These are phyloP conservation scores for Teunomyces lycoperdinae DNA, from an alignment of 805 yeast genomes.

Conservation along the genomic window DNA sequence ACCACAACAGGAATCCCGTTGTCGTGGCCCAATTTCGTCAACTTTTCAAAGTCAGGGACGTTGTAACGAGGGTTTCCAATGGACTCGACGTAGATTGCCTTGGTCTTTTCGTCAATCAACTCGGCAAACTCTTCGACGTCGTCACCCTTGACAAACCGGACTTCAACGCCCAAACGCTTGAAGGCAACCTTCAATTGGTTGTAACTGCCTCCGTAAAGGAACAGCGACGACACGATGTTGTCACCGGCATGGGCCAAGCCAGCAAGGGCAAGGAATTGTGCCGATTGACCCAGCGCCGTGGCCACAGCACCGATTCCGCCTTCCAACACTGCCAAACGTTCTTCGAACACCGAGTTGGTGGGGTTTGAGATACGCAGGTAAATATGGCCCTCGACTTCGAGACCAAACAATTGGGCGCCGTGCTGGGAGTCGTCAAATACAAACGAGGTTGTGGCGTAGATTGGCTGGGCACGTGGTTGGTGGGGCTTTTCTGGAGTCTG, in stretches of 20 bases:
- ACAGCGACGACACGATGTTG: slow-evolving; percentile 83
- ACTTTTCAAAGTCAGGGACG: slow-evolving; percentile 83
- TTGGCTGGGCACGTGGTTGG: slow-evolving; percentile 87
- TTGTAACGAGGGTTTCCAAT: slow-evolving; percentile 93
- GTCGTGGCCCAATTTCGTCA: slow-evolving; percentile 75
- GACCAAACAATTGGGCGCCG: slow-evolving; percentile 87
- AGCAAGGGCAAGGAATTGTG: slow-evolving; percentile 80
- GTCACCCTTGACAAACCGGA: slow-evolving; percentile 84
- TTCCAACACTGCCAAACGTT: slow-evolving; percentile 89
- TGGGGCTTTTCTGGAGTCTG: slow-evolving; percentile 66
- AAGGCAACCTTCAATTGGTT: slow-evolving; percentile 92
- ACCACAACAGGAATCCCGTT: slow-evolving; percentile 88
- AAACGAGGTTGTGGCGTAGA: slow-evolving; percentile 87
- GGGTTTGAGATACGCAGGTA: slow-evolving; percentile 93
- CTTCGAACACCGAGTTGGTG: slow-evolving; percentile 86
- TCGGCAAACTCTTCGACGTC: slow-evolving; percentile 68
- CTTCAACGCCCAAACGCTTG: slow-evolving; percentile 83
- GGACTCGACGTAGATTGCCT: slow-evolving; percentile 85
- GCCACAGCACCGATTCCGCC: slow-evolving; percentile 91
- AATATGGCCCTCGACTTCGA: slow-evolving; percentile 79
- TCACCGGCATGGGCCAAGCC: slow-evolving; percentile 87
- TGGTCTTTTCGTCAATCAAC: slow-evolving; percentile 77
- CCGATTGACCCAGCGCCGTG: slow-evolving; percentile 94
- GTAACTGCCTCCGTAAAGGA: slow-evolving; percentile 92
- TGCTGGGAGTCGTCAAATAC: slow-evolving; percentile 85